phyloP scores from a whole-genome alignment of 1,284 basidiomycete species.

The Trametes pubescens region DNA sequence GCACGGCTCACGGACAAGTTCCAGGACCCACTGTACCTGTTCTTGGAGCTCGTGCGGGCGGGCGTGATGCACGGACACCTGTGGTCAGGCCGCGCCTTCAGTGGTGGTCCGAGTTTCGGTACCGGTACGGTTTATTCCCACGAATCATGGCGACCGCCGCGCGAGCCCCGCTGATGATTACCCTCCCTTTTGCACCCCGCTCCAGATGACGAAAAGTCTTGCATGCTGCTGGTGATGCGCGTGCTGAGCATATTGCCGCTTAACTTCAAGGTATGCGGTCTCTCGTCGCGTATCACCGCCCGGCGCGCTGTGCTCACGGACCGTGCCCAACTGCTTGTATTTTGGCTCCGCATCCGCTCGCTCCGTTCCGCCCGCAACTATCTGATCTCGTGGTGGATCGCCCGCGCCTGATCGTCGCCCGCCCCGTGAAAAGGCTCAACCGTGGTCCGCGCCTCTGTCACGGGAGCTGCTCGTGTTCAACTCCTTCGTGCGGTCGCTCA shows the following conservation, averaged over 20 bases:
- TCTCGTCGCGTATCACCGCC: slow-evolving; percentile 20
- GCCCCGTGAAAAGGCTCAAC: slow-evolving; percentile 61
- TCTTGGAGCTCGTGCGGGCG: slow-evolving; percentile 92
- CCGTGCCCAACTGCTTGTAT: slow-evolving; percentile 8
- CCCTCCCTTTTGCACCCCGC: slow-evolving; percentile 1
- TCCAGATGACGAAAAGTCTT: slow-evolving; percentile 87
- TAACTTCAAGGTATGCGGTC: slow-evolving; percentile 81
- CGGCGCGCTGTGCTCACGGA: slow-evolving; percentile 3
- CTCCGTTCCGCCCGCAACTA: slow-evolving; percentile 13
- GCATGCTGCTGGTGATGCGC: slow-evolving; percentile 96
- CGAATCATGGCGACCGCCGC: slow-evolving; percentile 34
- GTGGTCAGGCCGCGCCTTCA: slow-evolving; percentile 89
- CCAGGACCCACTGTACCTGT: slow-evolving; percentile 94
- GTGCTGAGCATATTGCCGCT: slow-evolving; percentile 94
- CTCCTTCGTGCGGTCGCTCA: slow-evolving; percentile 92
- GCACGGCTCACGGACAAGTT: slow-evolving; percentile 96
- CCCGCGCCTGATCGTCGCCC: slow-evolving; percentile 26
- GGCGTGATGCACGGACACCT: slow-evolving; percentile 95
- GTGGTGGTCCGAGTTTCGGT: slow-evolving; percentile 95
- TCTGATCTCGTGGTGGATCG: slow-evolving; percentile 29
- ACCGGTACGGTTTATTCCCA: slow-evolving; percentile 63
- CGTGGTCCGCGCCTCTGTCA: slow-evolving; percentile 95
- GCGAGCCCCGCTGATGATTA: slow-evolving; percentile 21
- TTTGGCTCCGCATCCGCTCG: slow-evolving; percentile 1
- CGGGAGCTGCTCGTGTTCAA: slow-evolving; percentile 98